Evolutionary conservation across 495 filamentous ascomycete genomes (phyloP), one percentile per base, ranked within the genome.

Genomic region (Mycothermus thermophilus): DNA sequence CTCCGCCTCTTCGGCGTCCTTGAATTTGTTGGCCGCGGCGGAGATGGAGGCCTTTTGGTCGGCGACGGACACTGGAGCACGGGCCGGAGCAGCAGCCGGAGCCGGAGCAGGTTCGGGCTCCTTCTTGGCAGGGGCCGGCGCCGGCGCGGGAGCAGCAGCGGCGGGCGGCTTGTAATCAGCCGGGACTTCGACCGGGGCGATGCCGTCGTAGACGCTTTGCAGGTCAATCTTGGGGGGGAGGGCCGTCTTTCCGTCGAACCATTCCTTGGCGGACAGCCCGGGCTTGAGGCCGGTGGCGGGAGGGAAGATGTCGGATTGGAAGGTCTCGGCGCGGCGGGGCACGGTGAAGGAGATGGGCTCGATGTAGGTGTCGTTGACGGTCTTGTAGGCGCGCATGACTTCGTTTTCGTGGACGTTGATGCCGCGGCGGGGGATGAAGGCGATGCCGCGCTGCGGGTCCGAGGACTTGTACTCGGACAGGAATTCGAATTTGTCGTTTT

Each of bases 341-440:
- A 95, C 90, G 35, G 93, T 88, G 60, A 97, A 97, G 0, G 92
- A 94, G 48, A 97, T 79, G 8, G 90, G 90, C 52, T 97, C 88
- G 47, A 97, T 84, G 56, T 92, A 93, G 8, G 66, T 58, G 55
- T 97, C 92, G 51, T 85, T 88, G 51, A 95, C 80, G 1, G 87
- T 95, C 71, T 96, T 96, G 72, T 80, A 97, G 28, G 80, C 87
- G 38, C 90, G 76, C 66, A 93, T 82, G 20, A 97, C 75, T 58
- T 97, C 90, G 46, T 95, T 96, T 42, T 96, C 90, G 57, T 94
- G 86, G 28, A 88, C 79, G 54, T 94, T 90, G 38, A 97, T 77
- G 45, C 87, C 90, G 15, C 90, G 82, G 60, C 93, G 90, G 14
- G 90, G 92, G 48, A 97, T 58, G 58, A 97, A 97, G 2, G 86